Percentiles rank a stretch among this genome's conserved stretches.
Evolutionary conservation across 164 flowering plant species (phyloP).

Genomic region (Tinospora cordifolia): DNA sequence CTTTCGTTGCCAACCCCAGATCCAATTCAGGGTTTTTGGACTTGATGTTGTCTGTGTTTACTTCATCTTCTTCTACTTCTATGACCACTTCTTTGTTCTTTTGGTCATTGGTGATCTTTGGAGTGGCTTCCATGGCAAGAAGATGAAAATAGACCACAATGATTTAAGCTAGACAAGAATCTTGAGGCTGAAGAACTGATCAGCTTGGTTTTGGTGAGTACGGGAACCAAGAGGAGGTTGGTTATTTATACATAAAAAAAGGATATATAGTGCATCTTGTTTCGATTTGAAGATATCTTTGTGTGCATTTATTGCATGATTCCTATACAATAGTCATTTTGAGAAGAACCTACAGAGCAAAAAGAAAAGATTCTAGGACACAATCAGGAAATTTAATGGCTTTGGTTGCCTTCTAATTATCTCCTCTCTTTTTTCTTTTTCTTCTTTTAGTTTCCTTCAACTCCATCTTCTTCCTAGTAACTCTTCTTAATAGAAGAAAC

Average conservation of each 20-base stretch:
- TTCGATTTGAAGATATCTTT: slow-evolving; percentile 10
- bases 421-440: too few relatives aligned
- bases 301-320: neutral
- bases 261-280: slow-evolving; percentile 8
- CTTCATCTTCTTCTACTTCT: too few relatives aligned
- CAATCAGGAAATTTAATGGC: neutral
- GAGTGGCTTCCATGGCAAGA: too few relatives aligned
- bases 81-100: too few relatives aligned
- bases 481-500: too few relatives aligned
- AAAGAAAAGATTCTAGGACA: neutral
- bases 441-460: too few relatives aligned
- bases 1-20: neutral
- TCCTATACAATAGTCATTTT: neutral
- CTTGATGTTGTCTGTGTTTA: neutral
- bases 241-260: slow-evolving; percentile 8
- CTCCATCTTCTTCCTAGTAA: too few relatives aligned
- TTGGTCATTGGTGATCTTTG: too few relatives aligned
- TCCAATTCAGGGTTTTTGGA: neutral
- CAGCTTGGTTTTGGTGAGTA: neutral
- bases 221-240: neutral
- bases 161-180: neutral
- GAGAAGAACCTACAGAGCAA: neutral
- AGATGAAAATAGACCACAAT: too few relatives aligned
- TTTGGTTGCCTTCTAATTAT: too few relatives aligned
- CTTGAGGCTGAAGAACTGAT: neutral